These are phyloP conservation scores for Candida maltosa DNA, from an alignment of 805 yeast species.

Conservation along the genomic window DNA sequence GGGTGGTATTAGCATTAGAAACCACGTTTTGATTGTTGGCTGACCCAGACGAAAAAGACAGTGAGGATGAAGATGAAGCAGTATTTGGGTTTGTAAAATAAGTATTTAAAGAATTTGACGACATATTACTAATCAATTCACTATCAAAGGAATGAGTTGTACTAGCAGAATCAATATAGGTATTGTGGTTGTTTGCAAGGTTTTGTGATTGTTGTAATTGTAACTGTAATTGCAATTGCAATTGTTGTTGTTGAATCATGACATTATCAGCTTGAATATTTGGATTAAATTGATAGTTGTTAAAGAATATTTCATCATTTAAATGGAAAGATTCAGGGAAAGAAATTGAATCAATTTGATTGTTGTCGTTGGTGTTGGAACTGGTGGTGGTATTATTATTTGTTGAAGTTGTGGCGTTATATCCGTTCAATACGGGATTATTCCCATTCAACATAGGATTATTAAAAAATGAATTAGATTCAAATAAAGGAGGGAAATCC, in stretches of 20 bases:
- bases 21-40: slow-evolving; percentile 2
- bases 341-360: slow-evolving; percentile 3
- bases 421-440: background rate
- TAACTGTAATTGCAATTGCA: slow-evolving; percentile 1
- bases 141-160: background rate
- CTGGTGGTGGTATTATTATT: slow-evolving; percentile 1
- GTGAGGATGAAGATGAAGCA: slow-evolving; percentile 3
- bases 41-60: slow-evolving; percentile 1
- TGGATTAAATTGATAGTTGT: slow-evolving; percentile 9
- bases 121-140: slow-evolving; percentile 1
- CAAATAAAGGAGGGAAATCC: slow-evolving; percentile 8
- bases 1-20: slow-evolving; percentile 5
- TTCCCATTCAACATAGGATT: background rate
- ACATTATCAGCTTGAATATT: background rate
- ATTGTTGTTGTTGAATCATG: slow-evolving; percentile 1
- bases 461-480: slow-evolving; percentile 1
- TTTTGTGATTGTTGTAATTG: background rate
- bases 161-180: too few species aligned
- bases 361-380: slow-evolving; percentile 1
- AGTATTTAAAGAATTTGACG: slow-evolving; percentile 4
- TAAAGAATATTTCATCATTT: slow-evolving; percentile 24
- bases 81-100: slow-evolving; percentile 5
- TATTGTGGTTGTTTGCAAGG: background rate
- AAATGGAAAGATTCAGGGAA: slow-evolving; percentile 16
- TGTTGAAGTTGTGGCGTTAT: background rate